A percentile compares a stretch with the other conserved stretches of the same genome.
Evolutionary conservation across 2,329 filamentous ascomycete species (phyloP).

Genomic region (Incumbomyces lentus): DNA sequence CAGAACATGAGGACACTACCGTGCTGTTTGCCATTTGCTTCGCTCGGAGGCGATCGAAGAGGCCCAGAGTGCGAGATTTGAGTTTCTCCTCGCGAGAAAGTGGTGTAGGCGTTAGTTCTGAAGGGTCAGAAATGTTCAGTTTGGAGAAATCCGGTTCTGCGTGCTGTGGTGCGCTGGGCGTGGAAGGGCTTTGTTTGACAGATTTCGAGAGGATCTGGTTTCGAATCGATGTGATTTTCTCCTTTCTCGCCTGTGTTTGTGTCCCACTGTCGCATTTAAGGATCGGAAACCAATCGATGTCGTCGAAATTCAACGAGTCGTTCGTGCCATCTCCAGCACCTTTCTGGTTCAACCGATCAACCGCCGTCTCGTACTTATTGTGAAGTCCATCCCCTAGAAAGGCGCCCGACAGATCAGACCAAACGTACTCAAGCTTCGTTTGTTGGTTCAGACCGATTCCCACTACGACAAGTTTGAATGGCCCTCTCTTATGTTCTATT

Average conservation of each 20-base stretch:
- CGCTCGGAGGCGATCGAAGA: conserved; percentile 64
- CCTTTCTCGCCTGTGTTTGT: conserved; percentile 17
- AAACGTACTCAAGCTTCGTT: conserved; percentile 16
- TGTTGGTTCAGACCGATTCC: conserved; percentile 26
- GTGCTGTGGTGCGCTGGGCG: conserved; percentile 8
- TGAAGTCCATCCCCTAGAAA: conserved; percentile 41
- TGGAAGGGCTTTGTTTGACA: background rate
- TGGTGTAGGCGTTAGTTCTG: conserved; percentile 23
- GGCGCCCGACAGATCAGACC: conserved; percentile 8
- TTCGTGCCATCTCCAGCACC: conserved; percentile 29
- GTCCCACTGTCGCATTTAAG: conserved; percentile 19
- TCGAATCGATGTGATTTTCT: conserved; percentile 12
- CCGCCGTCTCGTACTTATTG: conserved; percentile 38
- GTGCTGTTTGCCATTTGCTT: conserved; percentile 51
- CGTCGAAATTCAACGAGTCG: conserved; percentile 17
- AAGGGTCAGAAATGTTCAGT: background rate
- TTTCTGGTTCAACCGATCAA: conserved; percentile 33
- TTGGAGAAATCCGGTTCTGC: conserved; percentile 10
- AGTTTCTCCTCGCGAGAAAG: conserved; percentile 26
- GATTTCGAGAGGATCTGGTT: conserved; percentile 12
- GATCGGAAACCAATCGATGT: conserved; percentile 28
- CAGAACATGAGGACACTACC: conserved; percentile 34
- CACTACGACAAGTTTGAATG: conserved; percentile 32
- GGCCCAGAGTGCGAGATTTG: conserved; percentile 32
- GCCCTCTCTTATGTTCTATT: conserved; percentile 19